phyloP scores from a whole-genome alignment of 352 stramenopile species.

The Phytophthora brassicae region DNA sequence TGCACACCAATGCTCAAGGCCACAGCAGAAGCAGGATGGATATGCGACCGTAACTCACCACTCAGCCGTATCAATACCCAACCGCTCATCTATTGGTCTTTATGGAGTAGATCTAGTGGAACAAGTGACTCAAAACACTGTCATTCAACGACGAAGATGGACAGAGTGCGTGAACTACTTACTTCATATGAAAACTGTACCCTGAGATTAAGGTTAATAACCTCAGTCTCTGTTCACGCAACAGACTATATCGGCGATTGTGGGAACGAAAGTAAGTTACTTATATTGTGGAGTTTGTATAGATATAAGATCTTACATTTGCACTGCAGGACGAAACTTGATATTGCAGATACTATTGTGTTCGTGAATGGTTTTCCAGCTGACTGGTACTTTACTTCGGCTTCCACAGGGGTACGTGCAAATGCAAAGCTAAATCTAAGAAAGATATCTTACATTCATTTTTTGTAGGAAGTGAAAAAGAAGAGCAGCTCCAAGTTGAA shows the following conservation, averaged over 20 bases:
- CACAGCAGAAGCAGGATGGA: conserved; percentile 1
- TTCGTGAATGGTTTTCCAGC: conserved; percentile 40
- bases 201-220: neutral
- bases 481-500: conserved; percentile 35
- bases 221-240: neutral
- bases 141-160: conserved; percentile 57
- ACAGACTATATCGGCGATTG: conserved; percentile 54
- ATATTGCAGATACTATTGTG: conserved; percentile 61
- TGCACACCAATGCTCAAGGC: conserved; percentile 2
- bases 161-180: conserved; percentile 41
- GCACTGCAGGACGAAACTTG: conserved; percentile 43
- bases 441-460: neutral
- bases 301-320: too few species aligned
- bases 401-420: conserved; percentile 43
- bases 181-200: neutral
- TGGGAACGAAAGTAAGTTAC: conserved; percentile 56
- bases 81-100: conserved; percentile 19
- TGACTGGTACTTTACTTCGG: conserved; percentile 70
- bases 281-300: too few species aligned
- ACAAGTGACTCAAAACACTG: conserved; percentile 45
- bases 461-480: conserved; percentile 48
- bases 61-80: conserved; percentile 9
- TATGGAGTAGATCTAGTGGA: conserved; percentile 55
- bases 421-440: neutral
- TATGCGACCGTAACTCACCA: neutral